Base-by-base conservation (phyloP, 768 basidiomycete genomes). In the Suillus weaverae region DNA sequence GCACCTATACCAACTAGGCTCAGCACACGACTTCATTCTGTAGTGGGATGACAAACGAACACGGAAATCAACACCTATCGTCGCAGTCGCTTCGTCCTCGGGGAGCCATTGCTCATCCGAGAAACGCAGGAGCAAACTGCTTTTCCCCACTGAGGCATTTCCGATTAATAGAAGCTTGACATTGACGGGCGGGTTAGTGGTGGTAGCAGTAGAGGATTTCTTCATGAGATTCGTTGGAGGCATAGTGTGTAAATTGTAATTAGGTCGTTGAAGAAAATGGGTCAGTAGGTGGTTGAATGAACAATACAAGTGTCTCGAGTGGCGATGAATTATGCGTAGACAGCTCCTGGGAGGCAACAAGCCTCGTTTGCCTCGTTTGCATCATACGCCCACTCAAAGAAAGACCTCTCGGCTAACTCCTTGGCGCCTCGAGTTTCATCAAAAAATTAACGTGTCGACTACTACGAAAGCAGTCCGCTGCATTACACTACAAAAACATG, bases 101-200 rank as follows among this genome's bases (percentile, higher is more conserved):
- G 92, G 89, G 22, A 98, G 79, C 90, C 95, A 98, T 70, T 94
- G 92, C 78, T 97, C 92, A 73, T 98, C 96, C 3, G 95, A 95
- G 81, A 98, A 99, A n/a, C 97, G 86, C 10, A 99, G 80, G 4
- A 99, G 76, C 16, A 99, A 81, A 70, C 93, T 95, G 67, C 91
- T 94, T 82, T 95, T 93, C 70, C 97, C 97, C 18, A 99, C 97
- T 4, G 91, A 92, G 11, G 91, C 90, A 72, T 94, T 94, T 41
- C 92, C 92, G 59, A 94, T 94, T 38, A 95, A 82, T 10, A 95
- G 84, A 2, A 95, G 83, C 77, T 95, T 95, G 74, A 90, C 87
- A 62, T 94, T 94, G 51, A 91, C 81, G 20, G 76, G 76, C 35
- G 66, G 9, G 48, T 79, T 66, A 1, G 64, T 10, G 4, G 70